Evolutionary conservation across 1,284 basidiomycete genomes (phyloP), one percentile per base, ranked within the genome.

Genomic region (Rhodotorula sp.): DNA sequence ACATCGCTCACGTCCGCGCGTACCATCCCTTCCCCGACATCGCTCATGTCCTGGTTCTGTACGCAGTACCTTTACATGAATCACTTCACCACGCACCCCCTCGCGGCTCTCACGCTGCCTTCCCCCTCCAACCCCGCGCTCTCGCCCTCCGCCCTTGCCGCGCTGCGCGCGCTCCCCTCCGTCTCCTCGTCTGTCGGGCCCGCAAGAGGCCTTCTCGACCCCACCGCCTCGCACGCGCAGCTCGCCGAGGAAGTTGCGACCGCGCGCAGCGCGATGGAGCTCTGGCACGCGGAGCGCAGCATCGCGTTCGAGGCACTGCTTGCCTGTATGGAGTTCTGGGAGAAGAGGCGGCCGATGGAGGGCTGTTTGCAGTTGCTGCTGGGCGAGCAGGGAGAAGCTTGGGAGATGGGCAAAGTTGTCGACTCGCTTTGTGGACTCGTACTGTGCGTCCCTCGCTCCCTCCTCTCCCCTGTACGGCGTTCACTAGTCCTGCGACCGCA

Each of bases 51-150:
- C n/a, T n/a, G n/a, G n/a, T n/a, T n/a, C 6, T 19, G 21, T 6
- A 8, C 13, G 15, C 65, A 76, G 70, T 64, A 57, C 51, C 51
- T 69, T n/a, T 76, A 76, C 66, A 59, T 74, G 65, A n/a, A 44
- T 27, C 72, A 76, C 58, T 72, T 68, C 57, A 36, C 60, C 25
- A 25, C 60, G 2, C 41, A 63, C 17, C 62, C 60, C n/a, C 10
- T 58, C 66, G 54, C 62, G 15, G 8, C 56, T 25, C 64, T 56
- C 34, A 41, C 37, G 32, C 21, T 53, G 41, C 22, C 41, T 9
- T 7, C 15, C 27, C n/a, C 3, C 57, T 10, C 46, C 29, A 3
- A 15, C 21, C 9, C 48, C 56, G 3, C 34, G 50, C n/a, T 39
- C 57, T 2, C 13, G 3, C 13, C 22, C 64, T 19, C 32, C 2